Evolutionary conservation across 805 yeast genomes (phyloP), one percentile per base, ranked within the genome.

Genomic region (Candida pseudofarinosa): DNA sequence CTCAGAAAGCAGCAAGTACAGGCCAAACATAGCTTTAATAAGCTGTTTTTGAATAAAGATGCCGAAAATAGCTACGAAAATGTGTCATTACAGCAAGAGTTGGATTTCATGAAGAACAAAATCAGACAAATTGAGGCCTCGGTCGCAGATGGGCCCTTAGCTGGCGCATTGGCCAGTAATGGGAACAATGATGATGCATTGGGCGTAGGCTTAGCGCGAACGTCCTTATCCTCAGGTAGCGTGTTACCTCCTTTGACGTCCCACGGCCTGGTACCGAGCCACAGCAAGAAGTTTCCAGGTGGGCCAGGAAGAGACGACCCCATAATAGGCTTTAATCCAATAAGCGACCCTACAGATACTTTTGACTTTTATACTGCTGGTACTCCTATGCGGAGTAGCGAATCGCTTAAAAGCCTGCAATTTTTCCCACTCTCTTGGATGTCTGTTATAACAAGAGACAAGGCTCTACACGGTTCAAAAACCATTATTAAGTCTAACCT

Each of bases 381-480:
- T 48, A 48, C 68, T 3, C 73, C 83, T 0, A 62, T 76, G 42
- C 58, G 69, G 40, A 46, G 67, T 14, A 65, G 64, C 19, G 69
- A 65, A 38, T 60, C 70, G 3, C 41, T 53, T 12, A 57, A 77
- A 35, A 57, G 72, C 26, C 65, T 67, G 45, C 70, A 71, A 49
- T 73, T 69, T 55, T 85, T 83, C 1, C 79, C 83, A 0, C 64
- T 77, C 30, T 57, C 81, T 1, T 73, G 80, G 73, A 49, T 73
- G 3, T 58, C 83, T 0, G 43, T 74, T 19, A 56, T 79, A 41
- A 67, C 69, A 42, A 76, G 69, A 47, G 28, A 23, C 28, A 23
- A 23, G 28, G 28, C 28, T 23, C 28, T 23, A 7, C 6, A 10
- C 10, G 28, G 28, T 7, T 23, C 28, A 10, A 23, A 23, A 23